Evolutionary conservation across 1,284 basidiomycete species (phyloP).

Genomic region (Malassezia japonica): DNA sequence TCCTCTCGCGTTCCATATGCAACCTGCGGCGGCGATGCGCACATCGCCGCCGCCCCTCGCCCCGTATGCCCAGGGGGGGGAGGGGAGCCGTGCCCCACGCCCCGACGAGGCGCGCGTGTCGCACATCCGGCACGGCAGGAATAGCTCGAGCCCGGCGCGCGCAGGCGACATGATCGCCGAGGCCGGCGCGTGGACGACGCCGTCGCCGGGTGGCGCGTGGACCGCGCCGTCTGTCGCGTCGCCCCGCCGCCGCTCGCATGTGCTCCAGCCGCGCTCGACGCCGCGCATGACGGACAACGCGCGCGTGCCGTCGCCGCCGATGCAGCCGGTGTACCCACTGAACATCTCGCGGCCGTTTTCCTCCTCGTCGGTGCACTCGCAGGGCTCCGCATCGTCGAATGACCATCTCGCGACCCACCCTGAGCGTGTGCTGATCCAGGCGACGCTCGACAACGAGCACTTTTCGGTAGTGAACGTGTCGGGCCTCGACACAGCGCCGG

Average conservation of each 20-base stretch:
- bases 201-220: neutral
- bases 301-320: neutral
- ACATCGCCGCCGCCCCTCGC: neutral
- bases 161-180: neutral
- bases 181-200: neutral
- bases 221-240: neutral
- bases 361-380: constrained; percentile 7
- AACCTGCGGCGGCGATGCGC: neutral
- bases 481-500: constrained; percentile 34
- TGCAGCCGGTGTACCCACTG: neutral
- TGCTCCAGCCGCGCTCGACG: neutral
- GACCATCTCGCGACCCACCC: neutral
- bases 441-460: constrained; percentile 46
- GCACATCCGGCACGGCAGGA: neutral
- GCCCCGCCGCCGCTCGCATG: neutral
- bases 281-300: neutral
- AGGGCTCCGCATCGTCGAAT: neutral
- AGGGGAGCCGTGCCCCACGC: neutral
- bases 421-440: constrained; percentile 39
- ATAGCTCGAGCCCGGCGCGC: neutral
- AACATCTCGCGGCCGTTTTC: neutral
- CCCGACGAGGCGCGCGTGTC: neutral
- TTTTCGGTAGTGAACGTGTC: constrained; percentile 47
- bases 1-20: neutral
- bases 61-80: neutral